phyloP scores from a whole-genome alignment of 306 rosid species.

The Ziziphus jujuba region DNA sequence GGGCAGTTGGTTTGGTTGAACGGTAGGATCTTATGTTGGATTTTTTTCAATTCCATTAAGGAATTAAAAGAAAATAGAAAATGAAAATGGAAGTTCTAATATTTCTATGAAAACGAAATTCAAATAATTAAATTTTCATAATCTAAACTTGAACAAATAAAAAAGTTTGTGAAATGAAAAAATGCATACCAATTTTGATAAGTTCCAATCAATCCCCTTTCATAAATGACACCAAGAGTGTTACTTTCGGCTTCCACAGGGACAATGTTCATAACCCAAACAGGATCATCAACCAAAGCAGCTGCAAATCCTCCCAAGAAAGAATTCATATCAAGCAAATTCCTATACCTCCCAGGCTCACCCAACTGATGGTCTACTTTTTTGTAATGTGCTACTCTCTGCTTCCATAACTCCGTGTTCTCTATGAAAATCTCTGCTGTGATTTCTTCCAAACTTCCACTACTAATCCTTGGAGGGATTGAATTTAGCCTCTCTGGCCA shows the following conservation, averaged over 20 bases:
- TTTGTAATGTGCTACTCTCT: conserved; percentile 72
- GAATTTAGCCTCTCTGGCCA: conserved; percentile 84
- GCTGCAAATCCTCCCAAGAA: conserved; percentile 92
- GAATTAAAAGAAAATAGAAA: too few relatives aligned
- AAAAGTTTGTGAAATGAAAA: background rate
- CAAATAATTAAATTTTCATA: too few relatives aligned
- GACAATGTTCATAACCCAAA: conserved; percentile 90
- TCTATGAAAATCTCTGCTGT: conserved; percentile 55
- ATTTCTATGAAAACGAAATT: too few relatives aligned
- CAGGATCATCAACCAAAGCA: conserved; percentile 67
- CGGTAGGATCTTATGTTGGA: too few relatives aligned
- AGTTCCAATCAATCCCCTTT: conserved; percentile 90
- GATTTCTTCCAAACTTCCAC: conserved; percentile 62
- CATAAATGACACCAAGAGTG: conserved; percentile 83
- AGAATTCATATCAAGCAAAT: conserved; percentile 88
- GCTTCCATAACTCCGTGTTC: conserved; percentile 62
- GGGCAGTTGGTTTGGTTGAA: too few relatives aligned
- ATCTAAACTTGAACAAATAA: too few relatives aligned
- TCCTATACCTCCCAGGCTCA: conserved; percentile 71
- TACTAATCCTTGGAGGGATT: conserved; percentile 79
- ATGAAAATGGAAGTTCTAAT: too few relatives aligned
- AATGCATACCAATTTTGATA: conserved; percentile 83
- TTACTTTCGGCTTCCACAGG: conserved; percentile 76
- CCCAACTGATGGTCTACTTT: conserved; percentile 59
- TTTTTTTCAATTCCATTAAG: too few relatives aligned